Percentiles rank a stretch among this genome's conserved stretches.
Conservation (phyloP, 2,329 filamentous ascomycete species). For the Sphaerulina musiva region DNA sequence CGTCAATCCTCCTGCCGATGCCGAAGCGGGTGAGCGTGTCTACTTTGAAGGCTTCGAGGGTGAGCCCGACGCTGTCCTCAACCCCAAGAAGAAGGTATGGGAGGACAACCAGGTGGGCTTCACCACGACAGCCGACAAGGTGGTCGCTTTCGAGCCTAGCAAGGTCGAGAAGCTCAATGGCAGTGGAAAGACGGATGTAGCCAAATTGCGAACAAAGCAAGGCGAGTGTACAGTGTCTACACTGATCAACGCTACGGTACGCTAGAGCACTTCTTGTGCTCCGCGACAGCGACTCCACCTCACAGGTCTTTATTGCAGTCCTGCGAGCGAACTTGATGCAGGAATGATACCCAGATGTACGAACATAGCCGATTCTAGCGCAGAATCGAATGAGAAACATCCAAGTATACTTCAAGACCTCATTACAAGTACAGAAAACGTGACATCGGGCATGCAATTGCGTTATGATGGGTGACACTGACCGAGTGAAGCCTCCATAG, state of each 20-base stretch:
- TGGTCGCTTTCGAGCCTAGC: slow-evolving; percentile 79
- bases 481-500: no score
- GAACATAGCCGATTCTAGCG: no score
- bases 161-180: slow-evolving; percentile 69
- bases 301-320: background rate
- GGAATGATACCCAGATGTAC: no score
- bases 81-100: slow-evolving; percentile 99
- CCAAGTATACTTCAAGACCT: no score
- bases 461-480: no score
- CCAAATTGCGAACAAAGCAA: slow-evolving; percentile 67
- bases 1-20: slow-evolving; percentile 70
- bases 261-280: slow-evolving; percentile 47
- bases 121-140: slow-evolving; percentile 72
- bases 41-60: slow-evolving; percentile 93
- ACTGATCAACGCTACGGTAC: slow-evolving; percentile 72
- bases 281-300: background rate
- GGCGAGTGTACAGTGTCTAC: slow-evolving; percentile 77
- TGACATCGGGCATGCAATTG: no score
- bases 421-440: no score
- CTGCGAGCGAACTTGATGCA: background rate
- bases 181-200: slow-evolving; percentile 49
- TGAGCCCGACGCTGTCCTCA: slow-evolving; percentile 85
- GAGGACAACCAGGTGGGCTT: slow-evolving; percentile 95
- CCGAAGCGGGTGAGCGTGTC: slow-evolving; percentile 77
- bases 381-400: no score